Evolutionary conservation across 345 rosid genomes (phyloP), one percentile per base, ranked within the genome.

Genomic region (Gossypium longicalyx): DNA sequence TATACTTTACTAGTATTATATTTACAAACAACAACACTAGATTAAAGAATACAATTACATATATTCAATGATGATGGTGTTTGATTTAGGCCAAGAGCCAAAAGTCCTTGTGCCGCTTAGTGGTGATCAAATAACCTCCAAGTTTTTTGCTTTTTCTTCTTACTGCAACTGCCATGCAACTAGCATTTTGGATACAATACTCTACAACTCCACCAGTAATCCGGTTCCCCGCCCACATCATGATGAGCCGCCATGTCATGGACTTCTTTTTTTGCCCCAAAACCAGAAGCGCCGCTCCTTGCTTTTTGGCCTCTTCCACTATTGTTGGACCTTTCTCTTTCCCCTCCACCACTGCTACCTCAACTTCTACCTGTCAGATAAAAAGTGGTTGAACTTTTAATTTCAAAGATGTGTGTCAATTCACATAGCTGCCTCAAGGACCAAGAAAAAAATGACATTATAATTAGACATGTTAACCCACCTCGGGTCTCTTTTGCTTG

Each of bases 31-130:
- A 53, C 78, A 72, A 25, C 45, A 74, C 74, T 61, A 16, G 67
- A 52, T 43, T 20, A 48, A 47, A 27, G 49, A 61, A 38, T 10
- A 5, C 7, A 4, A 13, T n/a, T 54, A 6, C 12, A 3, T 0
- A 34, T 34, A 34, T 34, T 34, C 41, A 19, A 56, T 17, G 29
- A 47, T 23, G 11, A 63, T 51, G 2, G 7, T 38, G 27, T 29
- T 54, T 2, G 27, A 54, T 27, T 78, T 72, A 93, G 58, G 98
- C 98, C 51, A 94, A 80, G 73, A 94, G 97, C 98, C 98, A 92
- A 84, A 94, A 94, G 81, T 94, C 98, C 81, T 85, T 94, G 75
- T 92, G 98, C 44, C 95, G 91, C 70, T 90, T 94, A 15, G 98
- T 94, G 79, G 97, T 94, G 77, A 94, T 91, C 85, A 90, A 79